phyloP scores from a whole-genome alignment of 2,329 filamentous ascomycete genomes.

The Exophiala calicioides region DNA sequence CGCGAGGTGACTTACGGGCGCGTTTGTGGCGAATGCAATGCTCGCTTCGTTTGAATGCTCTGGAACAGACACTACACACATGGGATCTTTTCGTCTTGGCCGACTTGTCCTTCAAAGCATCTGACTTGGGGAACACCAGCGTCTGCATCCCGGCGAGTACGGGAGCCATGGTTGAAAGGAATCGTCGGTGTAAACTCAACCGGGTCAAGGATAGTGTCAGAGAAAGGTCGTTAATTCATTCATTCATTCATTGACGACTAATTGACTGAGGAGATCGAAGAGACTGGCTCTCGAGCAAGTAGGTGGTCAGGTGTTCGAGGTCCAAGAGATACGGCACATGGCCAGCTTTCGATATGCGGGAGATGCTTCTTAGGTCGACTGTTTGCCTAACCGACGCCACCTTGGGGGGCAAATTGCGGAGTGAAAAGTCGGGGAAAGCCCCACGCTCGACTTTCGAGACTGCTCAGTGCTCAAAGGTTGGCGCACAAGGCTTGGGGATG shows the following conservation, averaged over 20 bases:
- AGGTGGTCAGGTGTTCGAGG: too few species aligned
- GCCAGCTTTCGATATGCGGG: too few species aligned
- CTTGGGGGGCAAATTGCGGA: slow-evolving; percentile 19
- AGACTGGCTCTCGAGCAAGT: too few species aligned
- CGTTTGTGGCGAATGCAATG: slow-evolving; percentile 40
- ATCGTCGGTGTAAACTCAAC: too few species aligned
- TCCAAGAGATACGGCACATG: too few species aligned
- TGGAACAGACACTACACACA: slow-evolving; percentile 35
- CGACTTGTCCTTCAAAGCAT: slow-evolving; percentile 16
- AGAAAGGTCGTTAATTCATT: too few species aligned
- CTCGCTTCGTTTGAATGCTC: slow-evolving; percentile 39
- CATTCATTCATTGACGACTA: too few species aligned
- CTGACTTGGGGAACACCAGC: slow-evolving; percentile 22
- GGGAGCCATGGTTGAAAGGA: slow-evolving; percentile 19
- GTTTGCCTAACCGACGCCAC: background rate
- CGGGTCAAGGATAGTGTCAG: too few species aligned
- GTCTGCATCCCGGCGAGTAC: slow-evolving; percentile 19
- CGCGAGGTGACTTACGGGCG: slow-evolving; percentile 30
- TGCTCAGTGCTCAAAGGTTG: too few species aligned
- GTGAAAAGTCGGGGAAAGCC: slow-evolving; percentile 3
- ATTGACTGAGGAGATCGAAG: too few species aligned
- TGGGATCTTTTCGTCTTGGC: slow-evolving; percentile 23
- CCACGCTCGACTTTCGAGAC: too few species aligned
- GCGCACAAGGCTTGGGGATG: background rate
- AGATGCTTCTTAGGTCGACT: too few species aligned